Conservation (phyloP, 441 rosid species). For the Bocquillonia castaneifolia region DNA sequence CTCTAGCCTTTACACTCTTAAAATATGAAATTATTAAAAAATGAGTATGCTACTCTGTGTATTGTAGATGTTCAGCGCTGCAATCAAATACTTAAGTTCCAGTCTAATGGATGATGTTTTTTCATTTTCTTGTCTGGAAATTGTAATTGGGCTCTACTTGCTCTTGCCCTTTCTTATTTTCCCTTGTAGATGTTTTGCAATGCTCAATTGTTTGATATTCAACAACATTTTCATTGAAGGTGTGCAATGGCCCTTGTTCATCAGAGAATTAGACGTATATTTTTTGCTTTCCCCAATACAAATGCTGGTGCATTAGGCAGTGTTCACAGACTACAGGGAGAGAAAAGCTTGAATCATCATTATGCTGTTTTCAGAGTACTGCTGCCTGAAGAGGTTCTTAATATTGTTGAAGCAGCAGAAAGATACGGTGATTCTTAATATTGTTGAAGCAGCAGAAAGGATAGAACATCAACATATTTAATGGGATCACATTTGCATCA, state of each 20-base stretch:
- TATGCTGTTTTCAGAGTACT: constrained; percentile 81
- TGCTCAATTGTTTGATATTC: constrained; percentile 10
- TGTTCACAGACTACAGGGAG: constrained; percentile 76
- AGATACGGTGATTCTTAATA: background rate
- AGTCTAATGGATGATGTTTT: background rate
- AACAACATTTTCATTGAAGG: constrained; percentile 36
- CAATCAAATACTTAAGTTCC: background rate
- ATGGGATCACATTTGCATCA: too few relatives aligned
- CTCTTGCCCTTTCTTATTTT: background rate
- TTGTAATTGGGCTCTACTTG: background rate
- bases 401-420: constrained; percentile 5
- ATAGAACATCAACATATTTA: too few relatives aligned
- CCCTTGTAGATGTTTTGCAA: background rate
- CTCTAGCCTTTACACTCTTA: background rate
- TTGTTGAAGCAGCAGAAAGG: too few relatives aligned
- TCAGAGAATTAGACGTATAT: constrained; percentile 80
- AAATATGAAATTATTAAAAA: background rate
- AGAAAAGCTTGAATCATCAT: constrained; percentile 90
- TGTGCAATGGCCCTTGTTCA: constrained; percentile 98
- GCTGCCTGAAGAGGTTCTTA: constrained; percentile 34
- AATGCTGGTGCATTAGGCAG: constrained; percentile 69
- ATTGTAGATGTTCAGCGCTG: background rate
- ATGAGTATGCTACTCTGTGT: background rate
- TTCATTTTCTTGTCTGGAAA: background rate
- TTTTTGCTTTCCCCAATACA: constrained; percentile 66